A percentile compares a stretch with the other conserved stretches of the same genome.
Evolutionary conservation across 257 asterid genomes (phyloP).

Genomic region (Gentiana straminea): DNA sequence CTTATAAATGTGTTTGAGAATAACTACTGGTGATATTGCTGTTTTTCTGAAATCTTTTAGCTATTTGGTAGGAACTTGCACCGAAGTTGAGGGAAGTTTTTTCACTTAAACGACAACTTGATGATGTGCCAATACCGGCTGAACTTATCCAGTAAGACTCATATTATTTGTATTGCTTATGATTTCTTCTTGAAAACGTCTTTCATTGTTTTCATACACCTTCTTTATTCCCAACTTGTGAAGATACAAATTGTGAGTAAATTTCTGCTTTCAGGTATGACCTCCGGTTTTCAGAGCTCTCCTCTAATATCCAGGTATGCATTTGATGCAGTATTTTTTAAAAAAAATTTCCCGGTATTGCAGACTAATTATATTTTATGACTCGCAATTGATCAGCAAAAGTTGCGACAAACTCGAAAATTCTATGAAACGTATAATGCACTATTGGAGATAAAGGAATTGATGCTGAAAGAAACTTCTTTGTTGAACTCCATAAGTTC

Average conservation of each 20-base stretch:
- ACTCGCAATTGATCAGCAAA: constrained; percentile 36
- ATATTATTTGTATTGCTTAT: too few relatives aligned
- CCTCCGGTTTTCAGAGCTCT: constrained; percentile 66
- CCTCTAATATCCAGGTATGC: constrained; percentile 59
- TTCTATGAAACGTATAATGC: constrained; percentile 77
- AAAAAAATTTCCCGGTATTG: too few relatives aligned
- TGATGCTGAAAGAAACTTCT: constrained; percentile 82
- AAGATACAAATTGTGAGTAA: background rate
- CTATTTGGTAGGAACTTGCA: constrained; percentile 44
- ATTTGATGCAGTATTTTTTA: constrained; percentile 3
- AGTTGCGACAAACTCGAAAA: constrained; percentile 53
- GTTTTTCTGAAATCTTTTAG: background rate
- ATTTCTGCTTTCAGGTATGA: constrained; percentile 49
- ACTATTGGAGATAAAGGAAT: constrained; percentile 63
- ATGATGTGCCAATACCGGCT: constrained; percentile 55
- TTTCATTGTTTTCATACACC: too few relatives aligned
- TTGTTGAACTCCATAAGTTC: constrained; percentile 65
- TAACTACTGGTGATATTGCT: background rate
- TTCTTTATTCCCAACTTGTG: too few relatives aligned
- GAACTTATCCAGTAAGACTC: constrained; percentile 70
- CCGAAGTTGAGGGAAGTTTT: constrained; percentile 42
- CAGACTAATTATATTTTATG: constrained; percentile 11
- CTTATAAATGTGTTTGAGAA: too few relatives aligned
- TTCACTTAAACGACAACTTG: constrained; percentile 47
- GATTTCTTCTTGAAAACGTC: too few relatives aligned